Base-by-base conservation (phyloP, 2,329 filamentous ascomycete genomes). In the Penicillium sp. region DNA sequence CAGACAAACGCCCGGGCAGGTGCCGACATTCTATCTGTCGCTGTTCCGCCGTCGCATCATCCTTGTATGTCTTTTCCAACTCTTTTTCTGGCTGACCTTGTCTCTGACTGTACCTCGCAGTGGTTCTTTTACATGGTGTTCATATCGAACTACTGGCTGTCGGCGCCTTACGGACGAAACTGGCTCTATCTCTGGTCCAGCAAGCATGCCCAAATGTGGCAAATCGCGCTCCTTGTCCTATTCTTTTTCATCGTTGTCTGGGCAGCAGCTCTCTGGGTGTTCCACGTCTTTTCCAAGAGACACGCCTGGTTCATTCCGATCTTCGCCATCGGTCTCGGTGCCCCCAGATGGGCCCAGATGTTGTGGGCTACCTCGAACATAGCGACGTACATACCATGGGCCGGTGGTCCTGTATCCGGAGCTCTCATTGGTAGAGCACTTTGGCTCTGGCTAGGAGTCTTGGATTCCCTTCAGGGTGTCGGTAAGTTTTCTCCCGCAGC, bases 281-380 rank as follows among this genome's bases (percentile, higher is more conserved):
- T 87, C 64, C 79, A 78, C 13, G 68, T 74, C 44, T 77, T 86
- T 10, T 83, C 81, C 18, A 81, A 81, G 60, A 77, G 77, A 21
- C 86, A 88, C 69, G 83, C 79, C 43, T 88, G 86, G 86, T 81
- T 87, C 64, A 73, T 88, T 7, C 86, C 86, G 14, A 81, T 88
- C 52, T 88, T 88, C 61, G 85, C 86, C 48, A 83, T 87, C 57
- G 85, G 85, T 24, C 79, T 88, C 11, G 83, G 71, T 8, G 84
- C 85, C 3, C 86, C 86, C 2, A 77, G 86, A 58, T 88, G 85
- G 84, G 81, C 81, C 18, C 86, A 88, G 68, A 87, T 87, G 67
- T 82, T 86, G 66, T 88, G 86, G 86, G 82, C 79, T 10, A 82
- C 80, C 6, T 83, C 80, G 2, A 80, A 81, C 39, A 81, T 86